A percentile compares a stretch with the other conserved stretches of the same genome.
Conservation (phyloP, 2,329 filamentous ascomycete genomes). For the Penicillium carneum region DNA sequence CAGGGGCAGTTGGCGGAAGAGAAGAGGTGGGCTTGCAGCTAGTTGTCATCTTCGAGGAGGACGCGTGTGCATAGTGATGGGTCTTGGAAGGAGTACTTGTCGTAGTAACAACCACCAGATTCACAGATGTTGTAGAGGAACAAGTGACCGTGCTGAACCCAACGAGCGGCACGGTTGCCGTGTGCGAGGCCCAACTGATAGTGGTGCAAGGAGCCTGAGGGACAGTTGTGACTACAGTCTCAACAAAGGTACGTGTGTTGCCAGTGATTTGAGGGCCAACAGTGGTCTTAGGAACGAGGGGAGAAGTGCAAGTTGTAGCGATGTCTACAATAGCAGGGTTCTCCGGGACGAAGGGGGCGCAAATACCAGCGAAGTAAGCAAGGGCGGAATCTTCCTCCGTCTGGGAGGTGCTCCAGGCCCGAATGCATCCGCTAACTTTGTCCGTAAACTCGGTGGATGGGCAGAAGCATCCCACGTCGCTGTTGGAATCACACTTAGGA, state of each 20-base stretch:
- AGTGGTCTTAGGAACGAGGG: slow-evolving; percentile 46
- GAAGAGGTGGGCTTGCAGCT: not conserved
- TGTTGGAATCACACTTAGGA: slow-evolving; percentile 79
- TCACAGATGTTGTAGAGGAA: slow-evolving; percentile 33
- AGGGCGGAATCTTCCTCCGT: slow-evolving; percentile 72
- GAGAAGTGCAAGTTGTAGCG: slow-evolving; percentile 52
- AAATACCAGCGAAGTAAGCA: slow-evolving; percentile 87
- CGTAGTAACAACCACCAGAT: slow-evolving; percentile 24
- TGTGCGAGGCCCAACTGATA: slow-evolving; percentile 46
- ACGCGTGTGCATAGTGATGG: not conserved
- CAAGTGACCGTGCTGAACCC: slow-evolving; percentile 44
- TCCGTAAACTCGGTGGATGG: slow-evolving; percentile 75
- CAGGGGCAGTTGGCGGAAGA: not conserved
- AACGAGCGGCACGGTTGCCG: slow-evolving; percentile 53
- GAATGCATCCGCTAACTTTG: slow-evolving; percentile 79
- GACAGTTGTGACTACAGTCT: not conserved
- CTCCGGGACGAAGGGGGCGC: slow-evolving; percentile 71
- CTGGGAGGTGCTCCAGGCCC: slow-evolving; percentile 72
- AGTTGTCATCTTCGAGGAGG: not conserved
- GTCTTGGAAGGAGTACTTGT: not conserved
- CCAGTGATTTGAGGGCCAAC: slow-evolving; percentile 5
- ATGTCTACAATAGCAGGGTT: slow-evolving; percentile 73
- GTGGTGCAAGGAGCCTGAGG: slow-evolving; percentile 44
- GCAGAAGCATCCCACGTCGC: slow-evolving; percentile 84
- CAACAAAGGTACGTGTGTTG: not conserved